Evolutionary conservation across 1,284 basidiomycete species (phyloP), one percentile per base, ranked within the genome.

Genomic region (Cryptococcus sp.): DNA sequence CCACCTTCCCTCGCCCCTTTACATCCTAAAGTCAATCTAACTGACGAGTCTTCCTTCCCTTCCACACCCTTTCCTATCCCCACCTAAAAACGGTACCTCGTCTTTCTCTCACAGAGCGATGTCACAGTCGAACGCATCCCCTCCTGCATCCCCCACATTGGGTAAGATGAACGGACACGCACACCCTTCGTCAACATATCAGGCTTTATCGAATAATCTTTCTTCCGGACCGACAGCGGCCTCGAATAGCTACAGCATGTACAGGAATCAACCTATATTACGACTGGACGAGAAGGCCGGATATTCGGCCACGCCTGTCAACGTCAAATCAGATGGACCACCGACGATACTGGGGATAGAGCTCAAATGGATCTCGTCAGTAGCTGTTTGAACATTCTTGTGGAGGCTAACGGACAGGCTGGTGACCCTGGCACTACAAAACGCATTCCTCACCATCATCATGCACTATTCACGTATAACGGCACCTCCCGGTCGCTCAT

Each of bases 401-500:
- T n/a, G 2, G 1, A 25, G 25, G 28, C 40, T 25, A 45, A 36
- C n/a, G n/a, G 1, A 23, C 66, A 92, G 90, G 44, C 82, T 97
- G 54, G 81, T 93, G 64, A 92, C 89, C 16, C 81, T 98, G 70
- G 92, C 93, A 45, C 81, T 94, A 49, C 92, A 98, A 78, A 98
- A 97, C 77, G 90, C 89, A 14, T 78, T 85, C 52, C 74, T 96
- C 54, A 87, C 90, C 41, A 84, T 96, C 69, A 86, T 96, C 71
- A 91, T 96, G 88, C 89, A 93, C 78, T 91, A 92, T 75, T 93
- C 91, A 43, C 86, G 91, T 58, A 87, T 92, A 52, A 85, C 86
- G 7, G 83, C 85, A 11, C 80, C 88, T 2, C 83, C 87, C 0
- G 83, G 85, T 53, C 79, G 81, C 42, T 67, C 71, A 2, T 98